These are phyloP conservation scores for Sporisorium sorghi DNA, from an alignment of 1,284 basidiomycete genomes.

Conservation along the genomic window DNA sequence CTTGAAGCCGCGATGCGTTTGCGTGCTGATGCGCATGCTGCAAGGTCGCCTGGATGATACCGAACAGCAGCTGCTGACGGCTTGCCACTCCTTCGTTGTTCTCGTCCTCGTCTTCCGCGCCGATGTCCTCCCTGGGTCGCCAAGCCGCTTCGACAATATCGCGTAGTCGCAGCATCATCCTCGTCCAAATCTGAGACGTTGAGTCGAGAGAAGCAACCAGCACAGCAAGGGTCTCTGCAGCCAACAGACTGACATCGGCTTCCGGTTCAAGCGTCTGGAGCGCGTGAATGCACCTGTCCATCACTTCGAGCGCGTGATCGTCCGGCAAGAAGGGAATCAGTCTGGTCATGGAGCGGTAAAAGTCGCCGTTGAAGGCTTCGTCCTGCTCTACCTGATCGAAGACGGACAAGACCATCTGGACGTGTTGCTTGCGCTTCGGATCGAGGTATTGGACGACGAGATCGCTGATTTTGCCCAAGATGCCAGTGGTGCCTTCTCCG, in stretches of 20 bases:
- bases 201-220: conserved; percentile 8
- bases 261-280: conserved; percentile 3
- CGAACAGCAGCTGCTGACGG: conserved; percentile 15
- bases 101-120: neutral
- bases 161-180: neutral
- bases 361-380: neutral
- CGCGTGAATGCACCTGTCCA: conserved; percentile 5
- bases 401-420: conserved; percentile 12
- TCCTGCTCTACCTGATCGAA: neutral
- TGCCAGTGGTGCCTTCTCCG: neutral
- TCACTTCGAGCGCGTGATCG: neutral
- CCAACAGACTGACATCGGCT: conserved; percentile 2
- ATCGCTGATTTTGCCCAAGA: conserved; percentile 18
- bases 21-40: conserved; percentile 9
- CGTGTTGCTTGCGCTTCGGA: conserved; percentile 19
- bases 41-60: conserved; percentile 17
- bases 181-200: conserved; percentile 5
- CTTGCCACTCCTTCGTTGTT: neutral
- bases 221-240: conserved; percentile 14
- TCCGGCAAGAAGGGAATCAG: conserved; percentile 27
- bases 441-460: conserved; percentile 24
- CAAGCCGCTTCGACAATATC: conserved; percentile 7
- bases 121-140: neutral
- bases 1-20: neutral
- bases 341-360: conserved; percentile 12